These are phyloP conservation scores for Fragosphaeria purpurea DNA, from an alignment of 2,329 filamentous ascomycete genomes.

Conservation along the genomic window DNA sequence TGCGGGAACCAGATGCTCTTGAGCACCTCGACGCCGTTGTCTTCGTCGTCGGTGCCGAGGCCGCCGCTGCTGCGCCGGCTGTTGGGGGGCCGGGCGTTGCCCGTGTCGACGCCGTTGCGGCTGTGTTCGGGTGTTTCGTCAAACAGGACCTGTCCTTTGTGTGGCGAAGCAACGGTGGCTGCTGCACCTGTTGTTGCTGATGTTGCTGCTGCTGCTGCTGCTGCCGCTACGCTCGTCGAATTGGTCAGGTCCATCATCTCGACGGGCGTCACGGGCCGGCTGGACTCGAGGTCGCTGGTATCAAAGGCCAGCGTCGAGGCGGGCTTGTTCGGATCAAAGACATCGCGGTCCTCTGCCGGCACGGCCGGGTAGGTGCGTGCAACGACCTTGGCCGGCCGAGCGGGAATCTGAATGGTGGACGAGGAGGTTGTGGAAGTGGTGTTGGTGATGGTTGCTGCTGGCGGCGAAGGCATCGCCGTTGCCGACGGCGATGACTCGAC, in stretches of 20 bases:
- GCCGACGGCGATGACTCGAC: neutral
- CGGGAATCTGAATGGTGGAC: conserved; percentile 18
- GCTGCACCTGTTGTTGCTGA: neutral
- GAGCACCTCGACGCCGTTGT: conserved; percentile 33
- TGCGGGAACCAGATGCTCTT: conserved; percentile 50
- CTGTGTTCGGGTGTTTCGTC: too few relatives aligned
- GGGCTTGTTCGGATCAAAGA: neutral
- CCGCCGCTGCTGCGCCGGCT: neutral
- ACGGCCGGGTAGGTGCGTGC: conserved; percentile 30
- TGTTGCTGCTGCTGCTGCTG: conserved; percentile 7
- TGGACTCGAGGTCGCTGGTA: conserved; percentile 39
- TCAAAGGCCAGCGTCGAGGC: conserved; percentile 8
- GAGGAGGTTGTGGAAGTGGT: neutral
- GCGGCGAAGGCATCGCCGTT: neutral
- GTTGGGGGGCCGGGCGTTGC: too few relatives aligned
- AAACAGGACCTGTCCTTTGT: too few relatives aligned
- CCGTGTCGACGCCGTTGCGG: too few relatives aligned
- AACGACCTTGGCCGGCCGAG: conserved; percentile 23
- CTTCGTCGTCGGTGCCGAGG: conserved; percentile 8
- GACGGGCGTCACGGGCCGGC: conserved; percentile 37
- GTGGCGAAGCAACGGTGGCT: neutral
- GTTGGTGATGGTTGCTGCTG: neutral
- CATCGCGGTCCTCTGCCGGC: conserved; percentile 19
- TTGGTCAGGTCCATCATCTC: conserved; percentile 4
- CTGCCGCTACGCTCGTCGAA: neutral